Evolutionary conservation across 1,284 basidiomycete species (phyloP).

Genomic region (Moniliophthora roreri): DNA sequence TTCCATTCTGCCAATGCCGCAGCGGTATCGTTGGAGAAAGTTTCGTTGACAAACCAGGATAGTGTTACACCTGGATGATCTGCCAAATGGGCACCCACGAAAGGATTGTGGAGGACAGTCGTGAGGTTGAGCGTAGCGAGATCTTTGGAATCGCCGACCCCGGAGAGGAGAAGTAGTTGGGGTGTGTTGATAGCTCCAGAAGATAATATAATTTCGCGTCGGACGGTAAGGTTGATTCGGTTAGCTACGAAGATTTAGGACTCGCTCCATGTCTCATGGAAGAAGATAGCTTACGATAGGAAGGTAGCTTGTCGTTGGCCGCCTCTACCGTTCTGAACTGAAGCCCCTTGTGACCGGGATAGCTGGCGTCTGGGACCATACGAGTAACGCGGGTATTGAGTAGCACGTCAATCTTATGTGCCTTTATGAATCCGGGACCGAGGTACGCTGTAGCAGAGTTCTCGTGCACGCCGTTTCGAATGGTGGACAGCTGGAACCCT

Average conservation of each 20-base stretch:
- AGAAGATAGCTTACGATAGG: neutral
- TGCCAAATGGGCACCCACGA: neutral
- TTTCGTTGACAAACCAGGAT: neutral
- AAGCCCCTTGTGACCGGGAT: neutral
- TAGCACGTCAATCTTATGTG: conserved; percentile 4
- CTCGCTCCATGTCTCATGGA: neutral
- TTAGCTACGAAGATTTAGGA: no score
- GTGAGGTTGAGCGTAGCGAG: neutral
- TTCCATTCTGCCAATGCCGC: neutral
- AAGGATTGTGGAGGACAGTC: neutral
- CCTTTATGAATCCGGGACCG: neutral
- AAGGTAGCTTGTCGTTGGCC: neutral
- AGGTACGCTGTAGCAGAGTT: conserved; percentile 3
- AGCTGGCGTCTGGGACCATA: neutral
- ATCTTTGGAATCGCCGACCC: neutral
- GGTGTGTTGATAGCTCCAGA: conserved; percentile 4
- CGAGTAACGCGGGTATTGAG: conserved; percentile 1
- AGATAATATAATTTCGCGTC: conserved; percentile 12
- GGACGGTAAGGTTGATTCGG: conserved; percentile 2
- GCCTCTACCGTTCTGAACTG: neutral
- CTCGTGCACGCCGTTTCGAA: neutral
- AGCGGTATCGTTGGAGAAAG: neutral
- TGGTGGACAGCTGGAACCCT: neutral
- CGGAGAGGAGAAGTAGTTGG: neutral
- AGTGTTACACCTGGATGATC: neutral